phyloP scores from a whole-genome alignment of 371 early-diverging fungal genomes.

The Circinella minor region DNA sequence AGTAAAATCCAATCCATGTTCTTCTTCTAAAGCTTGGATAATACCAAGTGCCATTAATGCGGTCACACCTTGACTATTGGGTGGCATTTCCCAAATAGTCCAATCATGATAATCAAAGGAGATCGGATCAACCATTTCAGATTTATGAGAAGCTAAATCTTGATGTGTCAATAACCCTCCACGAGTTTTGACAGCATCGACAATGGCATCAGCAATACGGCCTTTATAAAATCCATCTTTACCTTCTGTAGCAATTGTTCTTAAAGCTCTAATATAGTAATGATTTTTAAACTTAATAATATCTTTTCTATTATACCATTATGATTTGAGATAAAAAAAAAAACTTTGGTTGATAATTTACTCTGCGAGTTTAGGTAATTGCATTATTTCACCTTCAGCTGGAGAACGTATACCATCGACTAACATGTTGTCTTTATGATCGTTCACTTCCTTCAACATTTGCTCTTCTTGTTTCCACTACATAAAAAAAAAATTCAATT shows the following conservation, averaged over 20 bases:
- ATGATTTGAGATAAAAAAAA: neutral
- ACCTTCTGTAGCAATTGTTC: constrained; percentile 67
- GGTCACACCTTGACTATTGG: constrained; percentile 80
- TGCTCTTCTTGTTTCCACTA: constrained; percentile 63
- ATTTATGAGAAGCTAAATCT: constrained; percentile 70
- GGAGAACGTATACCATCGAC: constrained; percentile 66
- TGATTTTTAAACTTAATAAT: no score
- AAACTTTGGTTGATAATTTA: constrained; percentile 22
- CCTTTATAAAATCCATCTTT: constrained; percentile 83
- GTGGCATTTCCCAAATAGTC: constrained; percentile 77
- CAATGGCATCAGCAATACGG: constrained; percentile 73
- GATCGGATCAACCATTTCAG: constrained; percentile 66
- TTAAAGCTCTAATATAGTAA: constrained; percentile 54
- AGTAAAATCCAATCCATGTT: constrained; percentile 41
- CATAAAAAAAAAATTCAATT: no score
- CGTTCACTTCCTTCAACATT: constrained; percentile 45
- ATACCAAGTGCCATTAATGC: constrained; percentile 79
- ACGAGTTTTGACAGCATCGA: constrained; percentile 56
- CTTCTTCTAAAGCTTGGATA: constrained; percentile 59
- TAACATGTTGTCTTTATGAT: constrained; percentile 55
- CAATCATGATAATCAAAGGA: constrained; percentile 67
- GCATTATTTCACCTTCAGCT: constrained; percentile 68
- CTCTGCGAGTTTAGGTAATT: constrained; percentile 62
- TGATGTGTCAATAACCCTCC: constrained; percentile 77
- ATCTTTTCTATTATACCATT: neutral